Evolutionary conservation across 73 alveolate genomes (phyloP).

Genomic region (Paramecium sonneborni): DNA sequence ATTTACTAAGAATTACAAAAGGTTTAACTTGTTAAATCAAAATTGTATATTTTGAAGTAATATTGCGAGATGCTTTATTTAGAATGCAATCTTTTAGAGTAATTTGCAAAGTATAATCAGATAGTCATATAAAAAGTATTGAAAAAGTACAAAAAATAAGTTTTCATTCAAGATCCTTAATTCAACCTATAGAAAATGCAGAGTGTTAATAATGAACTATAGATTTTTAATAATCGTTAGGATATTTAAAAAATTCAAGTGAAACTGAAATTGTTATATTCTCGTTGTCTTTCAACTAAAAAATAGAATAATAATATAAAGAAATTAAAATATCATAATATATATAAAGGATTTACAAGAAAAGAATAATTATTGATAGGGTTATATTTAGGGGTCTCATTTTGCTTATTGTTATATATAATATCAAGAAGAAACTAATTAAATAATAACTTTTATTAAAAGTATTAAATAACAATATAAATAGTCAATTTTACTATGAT

Average conservation of each 20-base stretch:
- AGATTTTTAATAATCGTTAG: neutral
- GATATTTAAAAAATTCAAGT: neutral
- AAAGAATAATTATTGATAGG: neutral
- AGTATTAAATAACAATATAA: neutral
- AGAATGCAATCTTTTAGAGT: constrained; percentile 26
- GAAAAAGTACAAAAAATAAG: neutral
- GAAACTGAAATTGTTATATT: neutral
- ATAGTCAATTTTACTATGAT: constrained; percentile 31
- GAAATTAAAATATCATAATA: neutral
- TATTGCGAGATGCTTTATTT: neutral
- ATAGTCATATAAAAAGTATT: neutral
- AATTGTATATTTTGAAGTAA: neutral
- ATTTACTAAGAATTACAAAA: neutral
- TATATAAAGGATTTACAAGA: neutral
- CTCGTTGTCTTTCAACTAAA: neutral
- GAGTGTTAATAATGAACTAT: neutral
- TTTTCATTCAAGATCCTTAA: neutral
- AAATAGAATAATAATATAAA: neutral
- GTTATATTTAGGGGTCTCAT: neutral
- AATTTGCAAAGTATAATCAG: neutral
- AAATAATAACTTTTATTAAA: neutral
- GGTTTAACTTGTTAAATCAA: neutral
- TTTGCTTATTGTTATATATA: neutral
- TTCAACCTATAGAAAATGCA: neutral
- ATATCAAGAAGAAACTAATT: constrained; percentile 8